Evolutionary conservation across 768 basidiomycete species (phyloP).

Genomic region (Rhodosporidiobolus odoratus): DNA sequence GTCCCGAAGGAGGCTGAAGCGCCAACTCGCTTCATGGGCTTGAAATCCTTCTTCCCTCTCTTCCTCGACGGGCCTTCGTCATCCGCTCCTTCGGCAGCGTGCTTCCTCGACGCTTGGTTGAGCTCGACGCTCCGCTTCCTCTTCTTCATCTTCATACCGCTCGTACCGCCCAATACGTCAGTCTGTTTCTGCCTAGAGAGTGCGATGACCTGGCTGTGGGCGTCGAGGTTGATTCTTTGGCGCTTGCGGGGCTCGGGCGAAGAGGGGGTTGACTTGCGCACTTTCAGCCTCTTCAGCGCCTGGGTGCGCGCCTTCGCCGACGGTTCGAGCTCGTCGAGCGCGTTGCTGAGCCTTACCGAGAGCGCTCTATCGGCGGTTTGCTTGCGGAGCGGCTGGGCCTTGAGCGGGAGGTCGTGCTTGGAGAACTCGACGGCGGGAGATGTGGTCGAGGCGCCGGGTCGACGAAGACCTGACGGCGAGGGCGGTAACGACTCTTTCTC

Average conservation of each 20-base stretch:
- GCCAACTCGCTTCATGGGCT: background rate
- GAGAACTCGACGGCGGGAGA: background rate
- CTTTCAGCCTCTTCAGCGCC: background rate
- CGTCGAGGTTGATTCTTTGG: constrained; percentile 24
- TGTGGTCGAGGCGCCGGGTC: background rate
- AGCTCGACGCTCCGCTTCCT: background rate
- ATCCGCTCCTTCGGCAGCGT: background rate
- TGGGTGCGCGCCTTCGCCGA: background rate
- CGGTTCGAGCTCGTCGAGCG: constrained; percentile 1
- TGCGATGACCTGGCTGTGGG: background rate
- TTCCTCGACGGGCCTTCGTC: background rate
- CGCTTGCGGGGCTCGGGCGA: constrained; percentile 13
- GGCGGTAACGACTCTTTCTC: background rate
- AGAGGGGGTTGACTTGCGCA: background rate
- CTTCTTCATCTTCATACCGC: background rate
- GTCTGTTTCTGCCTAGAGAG: background rate
- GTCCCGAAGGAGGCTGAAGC: background rate
- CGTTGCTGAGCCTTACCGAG: background rate
- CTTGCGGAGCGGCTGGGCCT: constrained; percentile 19
- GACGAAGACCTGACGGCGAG: background rate
- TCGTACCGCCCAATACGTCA: background rate
- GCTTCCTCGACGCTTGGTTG: background rate
- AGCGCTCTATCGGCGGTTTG: constrained; percentile 13
- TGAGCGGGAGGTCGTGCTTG: background rate
- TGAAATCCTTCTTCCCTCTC: background rate